Evolutionary conservation across 495 filamentous ascomycete genomes (phyloP).

Genomic region (Evernia prunastri): DNA sequence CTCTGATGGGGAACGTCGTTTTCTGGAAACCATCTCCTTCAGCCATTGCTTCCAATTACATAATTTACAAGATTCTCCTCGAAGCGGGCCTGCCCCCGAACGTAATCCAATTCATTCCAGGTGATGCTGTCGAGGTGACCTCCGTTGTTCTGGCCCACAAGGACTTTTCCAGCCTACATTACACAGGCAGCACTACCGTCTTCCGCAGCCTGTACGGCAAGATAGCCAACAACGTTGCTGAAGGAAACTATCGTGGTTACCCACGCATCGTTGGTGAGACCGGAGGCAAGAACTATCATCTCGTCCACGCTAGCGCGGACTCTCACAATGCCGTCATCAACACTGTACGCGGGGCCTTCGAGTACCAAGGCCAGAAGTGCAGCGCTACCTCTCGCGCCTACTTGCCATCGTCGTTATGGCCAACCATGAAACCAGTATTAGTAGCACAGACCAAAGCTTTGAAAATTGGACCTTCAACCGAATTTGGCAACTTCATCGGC

Average conservation of each 20-base stretch:
- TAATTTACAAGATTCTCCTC: constrained; percentile 79
- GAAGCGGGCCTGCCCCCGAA: constrained; percentile 74
- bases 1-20: constrained; percentile 79
- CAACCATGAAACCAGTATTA: constrained; percentile 51
- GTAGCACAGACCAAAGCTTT: constrained; percentile 60
- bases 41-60: constrained; percentile 64
- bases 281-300: constrained; percentile 88
- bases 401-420: constrained; percentile 58
- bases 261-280: constrained; percentile 82
- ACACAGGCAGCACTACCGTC: constrained; percentile 73
- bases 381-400: constrained; percentile 74
- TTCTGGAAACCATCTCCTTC: constrained; percentile 83
- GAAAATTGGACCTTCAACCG: constrained; percentile 60
- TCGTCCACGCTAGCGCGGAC: constrained; percentile 69
- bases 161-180: constrained; percentile 72
- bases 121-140: constrained; percentile 69
- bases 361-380: constrained; percentile 89
- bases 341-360: constrained; percentile 80
- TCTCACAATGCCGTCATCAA: constrained; percentile 68
- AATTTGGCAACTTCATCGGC: constrained; percentile 56
- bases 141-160: constrained; percentile 58
- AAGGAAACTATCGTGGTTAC: constrained; percentile 64
- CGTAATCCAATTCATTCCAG: constrained; percentile 79
- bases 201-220: constrained; percentile 69
- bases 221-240: constrained; percentile 62